phyloP scores from a whole-genome alignment of 306 rosid species.

The Castanea crenata region DNA sequence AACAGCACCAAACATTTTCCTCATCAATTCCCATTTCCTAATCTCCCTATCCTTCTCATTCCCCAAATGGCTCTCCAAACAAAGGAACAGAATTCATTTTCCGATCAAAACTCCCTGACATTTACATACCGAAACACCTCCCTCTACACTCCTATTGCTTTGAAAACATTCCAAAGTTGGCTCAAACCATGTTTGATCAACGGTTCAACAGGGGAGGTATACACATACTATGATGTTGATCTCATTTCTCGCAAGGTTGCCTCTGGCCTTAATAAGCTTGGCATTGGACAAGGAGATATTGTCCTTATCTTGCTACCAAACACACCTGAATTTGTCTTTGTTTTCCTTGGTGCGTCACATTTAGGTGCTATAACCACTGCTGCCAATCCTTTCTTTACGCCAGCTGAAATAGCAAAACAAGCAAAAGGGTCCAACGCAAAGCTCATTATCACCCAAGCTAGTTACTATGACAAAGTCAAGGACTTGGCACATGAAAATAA shows the following conservation, averaged over 20 bases:
- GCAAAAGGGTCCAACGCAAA: conserved; percentile 58
- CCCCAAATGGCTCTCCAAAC: conserved; percentile 7
- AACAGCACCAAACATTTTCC: neutral
- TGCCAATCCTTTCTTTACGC: conserved; percentile 70
- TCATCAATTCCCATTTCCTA: neutral
- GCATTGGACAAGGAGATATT: conserved; percentile 47
- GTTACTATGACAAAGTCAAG: conserved; percentile 54
- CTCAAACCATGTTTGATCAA: conserved; percentile 62
- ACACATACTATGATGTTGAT: conserved; percentile 55
- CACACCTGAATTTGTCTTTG: conserved; percentile 61
- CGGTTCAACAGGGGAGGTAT: conserved; percentile 45
- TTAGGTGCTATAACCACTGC: conserved; percentile 59
- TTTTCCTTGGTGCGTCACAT: conserved; percentile 63
- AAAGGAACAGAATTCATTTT: conserved; percentile 33
- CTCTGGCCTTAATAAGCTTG: conserved; percentile 44
- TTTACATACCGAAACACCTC: conserved; percentile 68
- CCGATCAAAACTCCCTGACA: conserved; percentile 68
- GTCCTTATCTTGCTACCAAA: conserved; percentile 73
- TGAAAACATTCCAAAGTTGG: conserved; percentile 33
- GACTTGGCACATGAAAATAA: conserved; percentile 9
- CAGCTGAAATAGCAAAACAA: conserved; percentile 57
- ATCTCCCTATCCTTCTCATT: neutral
- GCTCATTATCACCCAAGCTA: conserved; percentile 47
- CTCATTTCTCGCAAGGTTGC: conserved; percentile 44
- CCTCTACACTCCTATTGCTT: conserved; percentile 70